These are phyloP conservation scores for Phaffomyces opuntiae DNA, from an alignment of 805 yeast species.

Conservation along the genomic window DNA sequence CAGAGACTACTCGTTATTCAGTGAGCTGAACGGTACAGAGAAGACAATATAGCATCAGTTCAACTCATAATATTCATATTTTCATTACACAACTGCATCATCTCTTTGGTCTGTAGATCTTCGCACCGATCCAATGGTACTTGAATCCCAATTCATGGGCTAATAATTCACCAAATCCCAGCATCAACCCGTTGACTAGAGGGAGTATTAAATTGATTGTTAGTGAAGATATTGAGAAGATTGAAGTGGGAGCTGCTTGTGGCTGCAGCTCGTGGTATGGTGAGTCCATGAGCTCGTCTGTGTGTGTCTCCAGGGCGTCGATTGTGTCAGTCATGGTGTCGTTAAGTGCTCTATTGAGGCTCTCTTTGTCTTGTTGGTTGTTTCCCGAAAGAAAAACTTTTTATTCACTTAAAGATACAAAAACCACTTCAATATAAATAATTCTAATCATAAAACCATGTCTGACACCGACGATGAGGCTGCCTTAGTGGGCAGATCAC, in stretches of 20 bases:
- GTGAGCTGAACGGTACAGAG: not conserved
- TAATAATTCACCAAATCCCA: slow-evolving; percentile 90
- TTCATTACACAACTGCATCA: too few species aligned
- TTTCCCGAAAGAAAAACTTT: not conserved
- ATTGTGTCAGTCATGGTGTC: not conserved
- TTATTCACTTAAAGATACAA: too few species aligned
- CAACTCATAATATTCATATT: too few species aligned
- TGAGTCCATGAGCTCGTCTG: not conserved
- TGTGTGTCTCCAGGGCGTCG: too few species aligned
- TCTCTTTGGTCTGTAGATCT: slow-evolving; percentile 28
- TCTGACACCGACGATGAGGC: slow-evolving; percentile 27
- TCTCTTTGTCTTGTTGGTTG: too few species aligned
- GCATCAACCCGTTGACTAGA: slow-evolving; percentile 88
- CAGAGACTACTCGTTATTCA: slow-evolving; percentile 26
- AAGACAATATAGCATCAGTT: too few species aligned
- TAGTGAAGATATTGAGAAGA: slow-evolving; percentile 22
- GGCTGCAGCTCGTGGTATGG: not conserved
- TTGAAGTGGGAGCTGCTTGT: not conserved
- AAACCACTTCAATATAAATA: too few species aligned
- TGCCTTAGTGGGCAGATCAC: slow-evolving; percentile 49
- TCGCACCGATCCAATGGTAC: slow-evolving; percentile 70
- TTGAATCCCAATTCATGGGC: slow-evolving; percentile 89
- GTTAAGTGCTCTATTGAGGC: too few species aligned
- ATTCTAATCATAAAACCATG: not conserved
- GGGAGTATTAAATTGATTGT: slow-evolving; percentile 78